A percentile compares a stretch with the other conserved stretches of the same genome.
Evolutionary conservation across 148 eudicot genomes (phyloP).

Genomic region (Silene latifolia): DNA sequence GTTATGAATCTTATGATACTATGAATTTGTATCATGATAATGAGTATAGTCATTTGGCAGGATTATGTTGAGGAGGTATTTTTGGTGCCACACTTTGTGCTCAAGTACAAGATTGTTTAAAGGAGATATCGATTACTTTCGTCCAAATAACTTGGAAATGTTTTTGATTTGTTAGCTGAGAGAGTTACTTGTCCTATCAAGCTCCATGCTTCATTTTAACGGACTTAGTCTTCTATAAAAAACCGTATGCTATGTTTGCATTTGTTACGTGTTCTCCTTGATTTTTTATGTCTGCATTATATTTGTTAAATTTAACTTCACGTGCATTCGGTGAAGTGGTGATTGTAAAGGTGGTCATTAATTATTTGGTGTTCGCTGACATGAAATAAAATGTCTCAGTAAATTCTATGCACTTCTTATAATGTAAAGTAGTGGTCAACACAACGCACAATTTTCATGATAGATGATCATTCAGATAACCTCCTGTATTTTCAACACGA

Average conservation of each 20-base stretch:
- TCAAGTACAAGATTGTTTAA: too few relatives aligned
- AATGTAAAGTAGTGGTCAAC: background rate
- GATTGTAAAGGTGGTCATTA: background rate
- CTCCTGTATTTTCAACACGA: background rate
- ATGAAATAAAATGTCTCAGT: background rate
- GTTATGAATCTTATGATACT: background rate
- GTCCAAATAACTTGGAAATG: too few relatives aligned
- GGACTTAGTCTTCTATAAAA: too few relatives aligned
- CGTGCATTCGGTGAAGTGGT: background rate
- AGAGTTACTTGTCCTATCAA: too few relatives aligned
- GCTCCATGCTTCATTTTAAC: too few relatives aligned
- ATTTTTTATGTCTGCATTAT: background rate
- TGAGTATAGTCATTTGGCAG: too few relatives aligned
- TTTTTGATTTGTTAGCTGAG: too few relatives aligned
- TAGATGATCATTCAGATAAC: background rate
- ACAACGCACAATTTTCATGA: background rate
- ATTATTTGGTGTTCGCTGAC: background rate
- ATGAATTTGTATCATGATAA: background rate
- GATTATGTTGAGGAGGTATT: too few relatives aligned
- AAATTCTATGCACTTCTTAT: too few relatives aligned
- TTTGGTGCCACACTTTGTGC: too few relatives aligned
- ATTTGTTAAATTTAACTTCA: background rate
- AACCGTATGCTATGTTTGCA: background rate
- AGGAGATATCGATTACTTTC: too few relatives aligned
- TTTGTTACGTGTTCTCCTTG: background rate